Evolutionary conservation across 192 early-diverging fungal genomes (phyloP).

Genomic region (Allomyces macrogynus): DNA sequence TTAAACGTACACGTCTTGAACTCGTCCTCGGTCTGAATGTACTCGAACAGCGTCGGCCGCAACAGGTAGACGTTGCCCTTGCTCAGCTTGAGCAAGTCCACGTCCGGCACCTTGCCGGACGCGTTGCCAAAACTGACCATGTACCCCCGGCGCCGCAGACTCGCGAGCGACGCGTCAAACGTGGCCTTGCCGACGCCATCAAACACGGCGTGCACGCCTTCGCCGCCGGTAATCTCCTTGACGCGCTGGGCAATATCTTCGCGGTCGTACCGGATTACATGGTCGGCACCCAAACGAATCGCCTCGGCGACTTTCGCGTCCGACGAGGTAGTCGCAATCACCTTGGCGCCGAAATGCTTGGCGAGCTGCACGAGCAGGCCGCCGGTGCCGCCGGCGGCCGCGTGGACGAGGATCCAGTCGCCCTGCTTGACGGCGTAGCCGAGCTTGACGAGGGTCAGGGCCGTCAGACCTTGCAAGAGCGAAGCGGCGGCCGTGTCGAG

Average conservation of each 20-base stretch:
- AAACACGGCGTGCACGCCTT: conserved; percentile 60
- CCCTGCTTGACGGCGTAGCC: conserved; percentile 45
- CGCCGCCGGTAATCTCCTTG: conserved; percentile 42
- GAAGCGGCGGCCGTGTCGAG: conserved; percentile 40
- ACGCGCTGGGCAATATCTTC: conserved; percentile 45
- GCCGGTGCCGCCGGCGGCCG: conserved; percentile 80
- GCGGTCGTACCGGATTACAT: conserved; percentile 53
- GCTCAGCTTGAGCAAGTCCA: conserved; percentile 32
- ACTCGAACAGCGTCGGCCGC: conserved; percentile 53
- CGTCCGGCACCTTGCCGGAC: conserved; percentile 51
- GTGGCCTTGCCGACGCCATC: conserved; percentile 87
- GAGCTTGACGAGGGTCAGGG: conserved; percentile 44
- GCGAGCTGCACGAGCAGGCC: conserved; percentile 54
- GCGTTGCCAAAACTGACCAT: conserved; percentile 79
- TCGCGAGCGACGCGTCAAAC: conserved; percentile 48
- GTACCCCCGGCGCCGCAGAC: conserved; percentile 37
- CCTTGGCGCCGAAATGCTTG: conserved; percentile 54
- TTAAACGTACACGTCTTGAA: conserved; percentile 30
- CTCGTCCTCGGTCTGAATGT: conserved; percentile 44
- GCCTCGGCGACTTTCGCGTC: conserved; percentile 47
- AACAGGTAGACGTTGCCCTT: conserved; percentile 53
- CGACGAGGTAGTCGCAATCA: conserved; percentile 67
- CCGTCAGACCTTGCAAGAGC: conserved; percentile 66
- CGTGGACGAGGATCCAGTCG: conserved; percentile 70
- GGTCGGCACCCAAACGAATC: conserved; percentile 35